A percentile compares a stretch with the other conserved stretches of the same genome.
Evolutionary conservation across 257 asterid genomes (phyloP).

Genomic region (Knoxia roxburghii): DNA sequence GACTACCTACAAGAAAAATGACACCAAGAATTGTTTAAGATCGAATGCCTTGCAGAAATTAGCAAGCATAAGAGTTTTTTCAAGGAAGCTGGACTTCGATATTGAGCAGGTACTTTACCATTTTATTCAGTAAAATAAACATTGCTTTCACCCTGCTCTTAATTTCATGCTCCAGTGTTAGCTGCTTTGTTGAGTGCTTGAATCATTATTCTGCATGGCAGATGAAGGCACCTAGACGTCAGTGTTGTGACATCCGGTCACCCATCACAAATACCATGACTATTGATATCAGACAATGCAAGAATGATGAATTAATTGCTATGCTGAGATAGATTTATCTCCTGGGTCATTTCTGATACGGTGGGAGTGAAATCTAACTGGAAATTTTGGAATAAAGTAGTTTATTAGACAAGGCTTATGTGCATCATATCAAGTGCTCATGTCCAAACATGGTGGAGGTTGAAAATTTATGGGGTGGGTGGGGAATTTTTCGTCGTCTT

Average conservation of each 20-base stretch:
- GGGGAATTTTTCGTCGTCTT: no score
- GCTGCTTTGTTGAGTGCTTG: constrained; percentile 1
- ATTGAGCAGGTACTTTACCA: constrained; percentile 42
- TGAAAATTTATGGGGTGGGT: no score
- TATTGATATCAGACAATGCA: constrained; percentile 50
- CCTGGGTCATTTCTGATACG: not conserved
- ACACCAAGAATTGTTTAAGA: constrained; percentile 37
- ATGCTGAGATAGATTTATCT: constrained; percentile 32
- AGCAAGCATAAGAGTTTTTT: constrained; percentile 39
- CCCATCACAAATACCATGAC: constrained; percentile 36
- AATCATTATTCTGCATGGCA: constrained; percentile 21
- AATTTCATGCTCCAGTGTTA: not conserved
- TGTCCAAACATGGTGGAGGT: no score
- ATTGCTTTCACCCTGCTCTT: not conserved
- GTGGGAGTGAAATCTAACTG: not conserved
- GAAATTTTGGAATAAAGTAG: constrained; percentile 7
- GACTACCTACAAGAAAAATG: constrained; percentile 40
- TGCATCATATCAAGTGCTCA: not conserved
- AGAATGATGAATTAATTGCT: constrained; percentile 49
- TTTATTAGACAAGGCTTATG: not conserved
- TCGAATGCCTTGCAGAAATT: constrained; percentile 27
- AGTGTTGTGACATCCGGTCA: constrained; percentile 60
- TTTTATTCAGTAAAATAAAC: not conserved
- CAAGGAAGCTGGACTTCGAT: constrained; percentile 26
- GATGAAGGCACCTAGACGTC: constrained; percentile 59